Evolutionary conservation across 306 rosid genomes (phyloP).

Genomic region (Vachellia pachyceras): DNA sequence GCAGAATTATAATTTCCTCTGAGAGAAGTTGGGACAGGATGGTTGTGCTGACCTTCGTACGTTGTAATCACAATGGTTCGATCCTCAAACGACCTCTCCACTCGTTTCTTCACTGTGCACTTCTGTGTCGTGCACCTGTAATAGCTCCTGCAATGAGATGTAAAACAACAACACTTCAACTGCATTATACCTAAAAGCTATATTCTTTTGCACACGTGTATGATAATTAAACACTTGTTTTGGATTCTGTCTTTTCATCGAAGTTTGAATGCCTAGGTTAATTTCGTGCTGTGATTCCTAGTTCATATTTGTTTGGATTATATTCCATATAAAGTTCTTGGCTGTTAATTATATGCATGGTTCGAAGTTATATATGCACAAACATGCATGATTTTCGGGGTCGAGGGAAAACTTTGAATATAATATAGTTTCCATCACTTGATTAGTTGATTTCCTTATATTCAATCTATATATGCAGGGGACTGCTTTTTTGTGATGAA

Average conservation of each 20-base stretch:
- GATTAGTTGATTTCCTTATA: not conserved
- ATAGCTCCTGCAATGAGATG: constrained; percentile 61
- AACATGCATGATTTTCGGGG: not conserved
- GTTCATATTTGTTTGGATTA: not conserved
- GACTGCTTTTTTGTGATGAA: not conserved
- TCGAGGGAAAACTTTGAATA: not conserved
- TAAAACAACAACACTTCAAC: not conserved
- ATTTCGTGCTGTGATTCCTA: not conserved
- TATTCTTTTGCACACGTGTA: not conserved
- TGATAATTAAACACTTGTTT: not conserved
- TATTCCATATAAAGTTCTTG: not conserved
- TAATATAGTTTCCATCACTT: not conserved
- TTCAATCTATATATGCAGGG: not conserved
- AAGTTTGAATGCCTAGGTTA: not conserved
- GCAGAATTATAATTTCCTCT: constrained; percentile 57
- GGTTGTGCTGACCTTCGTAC: constrained; percentile 89
- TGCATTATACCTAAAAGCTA: not conserved
- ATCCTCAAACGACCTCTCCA: constrained; percentile 77
- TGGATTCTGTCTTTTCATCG: not conserved
- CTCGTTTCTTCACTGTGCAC: constrained; percentile 84
- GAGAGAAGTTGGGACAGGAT: constrained; percentile 76
- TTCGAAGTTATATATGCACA: not conserved
- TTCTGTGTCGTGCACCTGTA: constrained; percentile 88
- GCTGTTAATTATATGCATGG: not conserved
- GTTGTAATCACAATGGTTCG: constrained; percentile 84